phyloP scores from a whole-genome alignment of 2,329 filamentous ascomycete species.

The Venturia nashicola region DNA sequence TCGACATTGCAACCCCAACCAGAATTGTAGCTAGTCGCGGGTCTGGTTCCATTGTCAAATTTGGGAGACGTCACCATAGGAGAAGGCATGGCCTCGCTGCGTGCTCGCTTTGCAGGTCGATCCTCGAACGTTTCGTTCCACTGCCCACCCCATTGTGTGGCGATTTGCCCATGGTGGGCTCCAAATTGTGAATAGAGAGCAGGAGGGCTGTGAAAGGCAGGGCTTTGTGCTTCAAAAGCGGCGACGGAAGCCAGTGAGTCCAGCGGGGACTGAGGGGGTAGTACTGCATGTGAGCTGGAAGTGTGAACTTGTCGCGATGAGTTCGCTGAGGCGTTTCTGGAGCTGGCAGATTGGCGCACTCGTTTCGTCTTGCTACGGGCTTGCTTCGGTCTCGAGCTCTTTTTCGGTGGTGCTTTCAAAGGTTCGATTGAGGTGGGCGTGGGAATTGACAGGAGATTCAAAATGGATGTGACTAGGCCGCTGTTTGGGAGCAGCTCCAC shows the following conservation, averaged over 20 bases:
- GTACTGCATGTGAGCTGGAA: not conserved
- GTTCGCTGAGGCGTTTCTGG: not conserved
- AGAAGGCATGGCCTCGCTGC: constrained; percentile 43
- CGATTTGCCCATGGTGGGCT: constrained; percentile 5
- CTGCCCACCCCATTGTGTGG: constrained; percentile 14
- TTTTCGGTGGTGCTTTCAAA: not conserved
- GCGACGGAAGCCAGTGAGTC: constrained; percentile 12
- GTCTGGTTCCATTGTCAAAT: constrained; percentile 17
- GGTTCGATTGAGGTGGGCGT: not conserved
- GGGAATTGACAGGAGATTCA: not conserved
- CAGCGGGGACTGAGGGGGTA: constrained; percentile 10
- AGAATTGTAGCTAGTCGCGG: constrained; percentile 33
- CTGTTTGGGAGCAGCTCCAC: constrained; percentile 6
- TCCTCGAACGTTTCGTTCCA: constrained; percentile 22
- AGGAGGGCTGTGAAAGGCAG: constrained; percentile 4
- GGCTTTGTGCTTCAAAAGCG: constrained; percentile 8
- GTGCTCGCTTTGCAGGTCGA: constrained; percentile 46
- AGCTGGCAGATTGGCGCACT: not conserved
- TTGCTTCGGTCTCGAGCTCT: constrained; percentile 1
- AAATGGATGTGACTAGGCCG: not conserved
- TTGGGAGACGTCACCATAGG: constrained; percentile 26
- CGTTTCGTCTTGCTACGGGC: not conserved
- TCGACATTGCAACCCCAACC: constrained; percentile 26
- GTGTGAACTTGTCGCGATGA: constrained; percentile 1
- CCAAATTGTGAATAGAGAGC: not conserved